Evolutionary conservation across 176 grass and related monocot genomes (phyloP).

Genomic region (Avena insularis): DNA sequence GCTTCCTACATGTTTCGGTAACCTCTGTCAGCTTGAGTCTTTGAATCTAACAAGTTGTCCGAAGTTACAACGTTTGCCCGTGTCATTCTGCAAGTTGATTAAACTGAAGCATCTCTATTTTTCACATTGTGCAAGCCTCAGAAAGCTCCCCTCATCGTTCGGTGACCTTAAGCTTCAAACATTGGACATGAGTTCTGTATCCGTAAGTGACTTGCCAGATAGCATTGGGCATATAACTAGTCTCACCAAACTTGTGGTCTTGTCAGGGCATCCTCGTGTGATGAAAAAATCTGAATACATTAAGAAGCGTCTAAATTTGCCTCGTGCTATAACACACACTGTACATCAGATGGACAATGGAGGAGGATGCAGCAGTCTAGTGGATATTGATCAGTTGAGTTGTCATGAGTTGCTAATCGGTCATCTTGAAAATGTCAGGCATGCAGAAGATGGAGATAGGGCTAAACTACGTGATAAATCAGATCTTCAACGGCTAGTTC

Average conservation of each 20-base stretch:
- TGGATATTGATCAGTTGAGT: neutral
- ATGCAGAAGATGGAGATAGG: neutral
- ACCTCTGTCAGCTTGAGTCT: neutral
- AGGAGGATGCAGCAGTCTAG: neutral
- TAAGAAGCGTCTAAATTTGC: neutral
- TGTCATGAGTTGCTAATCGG: neutral
- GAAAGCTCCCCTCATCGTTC: too few species aligned
- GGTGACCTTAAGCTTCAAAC: too few species aligned
- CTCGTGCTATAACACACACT: neutral
- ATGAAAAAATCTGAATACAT: neutral
- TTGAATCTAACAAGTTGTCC: neutral
- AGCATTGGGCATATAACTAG: neutral
- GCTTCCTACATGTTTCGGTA: neutral
- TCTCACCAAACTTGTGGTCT: neutral
- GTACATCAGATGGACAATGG: accelerated
- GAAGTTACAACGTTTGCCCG: neutral
- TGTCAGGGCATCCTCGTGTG: neutral
- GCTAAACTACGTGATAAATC: neutral
- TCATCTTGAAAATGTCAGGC: neutral
- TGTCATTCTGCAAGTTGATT: too few species aligned
- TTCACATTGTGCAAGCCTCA: too few species aligned
- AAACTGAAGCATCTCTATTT: too few species aligned
- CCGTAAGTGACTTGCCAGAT: neutral
- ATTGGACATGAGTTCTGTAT: too few species aligned
- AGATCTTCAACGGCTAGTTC: accelerated